Percentiles rank a stretch among this genome's conserved stretches.
phyloP scores from a whole-genome alignment of 2,329 filamentous ascomycete species.

The Apiospora koreana region DNA sequence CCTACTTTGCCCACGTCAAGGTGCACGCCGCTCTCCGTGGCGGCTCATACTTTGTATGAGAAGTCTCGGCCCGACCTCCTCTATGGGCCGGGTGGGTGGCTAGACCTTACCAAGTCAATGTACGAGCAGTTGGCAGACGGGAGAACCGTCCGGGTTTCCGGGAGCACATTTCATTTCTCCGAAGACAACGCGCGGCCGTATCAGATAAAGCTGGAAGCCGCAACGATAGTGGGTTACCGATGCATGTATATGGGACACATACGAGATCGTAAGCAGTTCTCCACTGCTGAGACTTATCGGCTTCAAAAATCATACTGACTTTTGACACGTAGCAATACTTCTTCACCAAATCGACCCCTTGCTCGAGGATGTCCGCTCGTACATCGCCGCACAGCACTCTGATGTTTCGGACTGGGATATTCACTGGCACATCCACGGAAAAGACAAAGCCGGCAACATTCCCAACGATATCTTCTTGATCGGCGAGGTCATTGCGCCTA shows the following conservation, averaged over 20 bases:
- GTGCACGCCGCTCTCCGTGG: slow-evolving; percentile 51
- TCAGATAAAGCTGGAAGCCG: slow-evolving; percentile 51
- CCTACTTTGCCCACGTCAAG: slow-evolving; percentile 39
- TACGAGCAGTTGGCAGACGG: slow-evolving; percentile 45
- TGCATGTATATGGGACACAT: slow-evolving; percentile 48
- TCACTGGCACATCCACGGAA: slow-evolving; percentile 48
- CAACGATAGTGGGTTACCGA: slow-evolving; percentile 42
- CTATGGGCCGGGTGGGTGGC: slow-evolving; percentile 48
- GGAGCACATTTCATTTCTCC: slow-evolving; percentile 37
- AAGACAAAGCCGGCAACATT: slow-evolving; percentile 22
- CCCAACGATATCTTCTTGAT: slow-evolving; percentile 47
- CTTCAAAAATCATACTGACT: background rate
- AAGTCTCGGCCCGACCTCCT: slow-evolving; percentile 53
- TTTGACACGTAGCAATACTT: slow-evolving; percentile 36
- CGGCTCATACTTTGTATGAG: slow-evolving; percentile 56
- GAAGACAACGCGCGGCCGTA: slow-evolving; percentile 34
- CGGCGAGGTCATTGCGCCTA: slow-evolving; percentile 45
- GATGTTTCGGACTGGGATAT: slow-evolving; percentile 35
- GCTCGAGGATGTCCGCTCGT: slow-evolving; percentile 32
- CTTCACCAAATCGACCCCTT: slow-evolving; percentile 41
- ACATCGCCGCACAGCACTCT: slow-evolving; percentile 24
- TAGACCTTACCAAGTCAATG: slow-evolving; percentile 40
- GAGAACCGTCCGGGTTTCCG: slow-evolving; percentile 40
- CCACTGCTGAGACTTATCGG: background rate
- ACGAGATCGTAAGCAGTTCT: slow-evolving; percentile 36